These are phyloP conservation scores for Chalciporus sphaerocephalus DNA, from an alignment of 768 basidiomycete genomes.

Conservation along the genomic window DNA sequence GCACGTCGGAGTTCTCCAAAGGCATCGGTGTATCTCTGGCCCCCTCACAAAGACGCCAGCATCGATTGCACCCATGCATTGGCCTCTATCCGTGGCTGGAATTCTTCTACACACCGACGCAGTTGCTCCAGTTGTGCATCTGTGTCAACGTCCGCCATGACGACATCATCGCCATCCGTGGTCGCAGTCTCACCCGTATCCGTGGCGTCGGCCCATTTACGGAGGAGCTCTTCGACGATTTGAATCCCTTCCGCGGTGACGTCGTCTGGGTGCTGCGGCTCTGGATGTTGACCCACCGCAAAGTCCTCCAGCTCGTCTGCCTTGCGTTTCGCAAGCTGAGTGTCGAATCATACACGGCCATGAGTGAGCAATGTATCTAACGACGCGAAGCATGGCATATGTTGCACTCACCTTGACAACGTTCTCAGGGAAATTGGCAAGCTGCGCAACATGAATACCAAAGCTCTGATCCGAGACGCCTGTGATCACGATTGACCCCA, in stretches of 20 bases:
- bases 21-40: too few species aligned
- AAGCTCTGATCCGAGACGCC: slow-evolving; percentile 96
- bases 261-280: slow-evolving; percentile 49
- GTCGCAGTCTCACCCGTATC: too few species aligned
- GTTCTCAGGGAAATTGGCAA: slow-evolving; percentile 96
- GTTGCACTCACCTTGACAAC: slow-evolving; percentile 67
- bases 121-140: slow-evolving; percentile 44
- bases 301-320: slow-evolving; percentile 91
- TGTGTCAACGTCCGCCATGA: slow-evolving; percentile 44
- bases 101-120: slow-evolving; percentile 58
- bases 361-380: slow-evolving; percentile 3
- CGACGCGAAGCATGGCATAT: not conserved
- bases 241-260: slow-evolving; percentile 75
- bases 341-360: too few species aligned
- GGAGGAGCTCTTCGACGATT: slow-evolving; percentile 76
- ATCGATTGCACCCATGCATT: slow-evolving; percentile 76
- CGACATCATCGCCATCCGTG: slow-evolving; percentile 41
- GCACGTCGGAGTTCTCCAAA: not conserved
- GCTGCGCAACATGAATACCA: slow-evolving; percentile 94
- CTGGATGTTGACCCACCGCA: slow-evolving; percentile 39
- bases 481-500: slow-evolving; percentile 24
- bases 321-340: slow-evolving; percentile 84
- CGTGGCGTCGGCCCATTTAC: slow-evolving; percentile 50
- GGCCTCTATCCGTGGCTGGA: slow-evolving; percentile 63
- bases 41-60: slow-evolving; percentile 39